Percentiles rank a stretch among this genome's conserved stretches.
These are phyloP conservation scores for Gynostemma pentaphyllum DNA, from an alignment of 306 rosid genomes.

Conservation along the genomic window DNA sequence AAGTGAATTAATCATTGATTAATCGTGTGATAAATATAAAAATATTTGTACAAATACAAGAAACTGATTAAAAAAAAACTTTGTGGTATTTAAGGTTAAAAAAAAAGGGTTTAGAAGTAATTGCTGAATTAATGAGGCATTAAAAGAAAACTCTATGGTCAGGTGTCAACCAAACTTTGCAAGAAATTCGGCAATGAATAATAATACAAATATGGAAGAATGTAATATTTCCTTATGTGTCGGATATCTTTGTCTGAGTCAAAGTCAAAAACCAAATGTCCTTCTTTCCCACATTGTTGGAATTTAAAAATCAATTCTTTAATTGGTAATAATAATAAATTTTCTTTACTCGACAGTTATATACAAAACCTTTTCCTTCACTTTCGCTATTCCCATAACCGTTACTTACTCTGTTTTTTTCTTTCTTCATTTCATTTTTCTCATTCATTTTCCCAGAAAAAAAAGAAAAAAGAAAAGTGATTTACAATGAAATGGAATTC, in stretches of 20 bases:
- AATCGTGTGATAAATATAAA: too few species aligned
- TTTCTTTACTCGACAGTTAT: constrained; percentile 5
- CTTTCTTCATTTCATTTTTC: background rate
- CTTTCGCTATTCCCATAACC: background rate
- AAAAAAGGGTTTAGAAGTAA: too few species aligned
- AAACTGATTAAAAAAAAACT: too few species aligned
- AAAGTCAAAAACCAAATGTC: background rate
- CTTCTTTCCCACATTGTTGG: constrained; percentile 1
- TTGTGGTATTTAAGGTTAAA: too few species aligned
- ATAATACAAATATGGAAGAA: background rate
- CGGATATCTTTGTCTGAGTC: constrained; percentile 2
- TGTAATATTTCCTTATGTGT: background rate
- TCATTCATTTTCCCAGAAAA: background rate
- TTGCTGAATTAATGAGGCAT: too few species aligned
- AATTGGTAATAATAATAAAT: background rate
- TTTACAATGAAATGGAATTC: constrained; percentile 30
- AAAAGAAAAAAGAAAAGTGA: background rate
- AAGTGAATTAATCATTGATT: too few species aligned
- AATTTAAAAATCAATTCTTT: background rate
- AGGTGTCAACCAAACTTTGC: background rate
- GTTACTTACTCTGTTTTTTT: background rate
- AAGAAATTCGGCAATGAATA: background rate
- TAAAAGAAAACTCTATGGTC: background rate
- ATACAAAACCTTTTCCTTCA: background rate
- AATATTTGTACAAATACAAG: too few species aligned